A percentile compares a stretch with the other conserved stretches of the same genome.
phyloP scores from a whole-genome alignment of 805 yeast species.

The Starmerella kuoi region DNA sequence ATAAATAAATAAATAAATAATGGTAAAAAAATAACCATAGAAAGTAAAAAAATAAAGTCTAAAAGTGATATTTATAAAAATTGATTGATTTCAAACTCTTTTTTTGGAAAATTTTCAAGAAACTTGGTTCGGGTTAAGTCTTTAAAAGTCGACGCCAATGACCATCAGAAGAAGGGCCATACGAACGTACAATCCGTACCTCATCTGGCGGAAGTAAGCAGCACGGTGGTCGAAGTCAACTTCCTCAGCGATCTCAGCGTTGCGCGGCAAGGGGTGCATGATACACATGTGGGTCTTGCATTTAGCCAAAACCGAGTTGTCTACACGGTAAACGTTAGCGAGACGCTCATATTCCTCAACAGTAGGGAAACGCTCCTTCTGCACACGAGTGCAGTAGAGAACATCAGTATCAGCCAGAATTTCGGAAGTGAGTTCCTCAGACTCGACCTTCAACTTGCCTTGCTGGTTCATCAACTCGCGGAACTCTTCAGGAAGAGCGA shows the following conservation, averaged over 20 bases:
- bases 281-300: constrained; percentile 98
- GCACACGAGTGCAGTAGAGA: constrained; percentile 94
- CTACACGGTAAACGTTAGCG: constrained; percentile 84
- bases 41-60: neutral
- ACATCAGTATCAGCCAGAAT: constrained; percentile 86
- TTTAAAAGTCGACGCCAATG: constrained; percentile 75
- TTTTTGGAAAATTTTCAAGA: too few relatives aligned
- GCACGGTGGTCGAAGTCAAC: constrained; percentile 99
- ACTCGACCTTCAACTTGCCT: constrained; percentile 63
- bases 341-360: constrained; percentile 68
- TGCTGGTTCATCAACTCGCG: constrained; percentile 50
- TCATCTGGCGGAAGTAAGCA: constrained; percentile 99
- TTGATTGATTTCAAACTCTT: neutral
- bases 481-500: constrained; percentile 67
- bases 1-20: constrained; percentile 11
- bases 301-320: constrained; percentile 75
- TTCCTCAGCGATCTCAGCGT: constrained; percentile 90
- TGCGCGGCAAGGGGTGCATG: constrained; percentile 98
- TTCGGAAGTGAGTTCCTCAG: constrained; percentile 67
- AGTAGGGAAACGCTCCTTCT: constrained; percentile 84
- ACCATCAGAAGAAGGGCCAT: constrained; percentile 99
- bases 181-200: constrained; percentile 94
- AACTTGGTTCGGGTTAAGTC: too few relatives aligned
- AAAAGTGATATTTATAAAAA: constrained; percentile 1
- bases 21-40: neutral